Conservation (phyloP, 2,329 filamentous ascomycete species). For the Ophiocordyceps unilateralis region DNA sequence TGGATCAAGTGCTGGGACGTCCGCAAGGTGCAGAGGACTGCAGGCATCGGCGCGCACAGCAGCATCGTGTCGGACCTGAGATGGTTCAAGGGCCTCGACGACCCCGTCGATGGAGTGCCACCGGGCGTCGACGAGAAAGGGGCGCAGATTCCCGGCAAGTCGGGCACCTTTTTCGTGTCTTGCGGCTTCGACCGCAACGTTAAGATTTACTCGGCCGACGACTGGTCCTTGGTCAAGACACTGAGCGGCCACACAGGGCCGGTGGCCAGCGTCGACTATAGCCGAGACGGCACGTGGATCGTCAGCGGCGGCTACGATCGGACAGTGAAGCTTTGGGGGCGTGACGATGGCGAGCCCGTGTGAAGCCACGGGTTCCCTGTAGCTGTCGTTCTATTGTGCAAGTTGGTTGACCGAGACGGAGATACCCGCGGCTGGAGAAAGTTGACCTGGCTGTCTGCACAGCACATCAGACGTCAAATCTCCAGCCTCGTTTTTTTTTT, state of each 20-base stretch:
- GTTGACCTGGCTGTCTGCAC: not conserved
- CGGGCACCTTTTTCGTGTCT: constrained; percentile 80
- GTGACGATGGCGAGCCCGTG: constrained; percentile 51
- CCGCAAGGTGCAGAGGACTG: constrained; percentile 67
- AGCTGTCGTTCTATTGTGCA: not conserved
- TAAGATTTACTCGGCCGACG: constrained; percentile 90
- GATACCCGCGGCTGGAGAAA: not conserved
- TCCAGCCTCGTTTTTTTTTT: not conserved
- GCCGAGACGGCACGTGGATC: constrained; percentile 75
- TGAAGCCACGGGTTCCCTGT: not conserved
- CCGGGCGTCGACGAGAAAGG: constrained; percentile 48
- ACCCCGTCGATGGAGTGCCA: constrained; percentile 43
- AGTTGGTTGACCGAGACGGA: not conserved
- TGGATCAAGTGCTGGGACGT: constrained; percentile 98
- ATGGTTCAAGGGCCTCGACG: constrained; percentile 83
- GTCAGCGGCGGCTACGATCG: constrained; percentile 87
- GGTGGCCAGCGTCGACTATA: constrained; percentile 80
- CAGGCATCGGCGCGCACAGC: constrained; percentile 77
- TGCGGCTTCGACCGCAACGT: constrained; percentile 89
- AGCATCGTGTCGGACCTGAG: constrained; percentile 83
- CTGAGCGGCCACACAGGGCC: constrained; percentile 83
- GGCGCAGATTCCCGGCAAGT: constrained; percentile 58
- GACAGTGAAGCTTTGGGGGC: constrained; percentile 90
- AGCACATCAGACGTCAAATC: not conserved
- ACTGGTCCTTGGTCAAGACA: constrained; percentile 81